phyloP scores from a whole-genome alignment of 352 stramenopile species.

The Globisporangium nodosum region DNA sequence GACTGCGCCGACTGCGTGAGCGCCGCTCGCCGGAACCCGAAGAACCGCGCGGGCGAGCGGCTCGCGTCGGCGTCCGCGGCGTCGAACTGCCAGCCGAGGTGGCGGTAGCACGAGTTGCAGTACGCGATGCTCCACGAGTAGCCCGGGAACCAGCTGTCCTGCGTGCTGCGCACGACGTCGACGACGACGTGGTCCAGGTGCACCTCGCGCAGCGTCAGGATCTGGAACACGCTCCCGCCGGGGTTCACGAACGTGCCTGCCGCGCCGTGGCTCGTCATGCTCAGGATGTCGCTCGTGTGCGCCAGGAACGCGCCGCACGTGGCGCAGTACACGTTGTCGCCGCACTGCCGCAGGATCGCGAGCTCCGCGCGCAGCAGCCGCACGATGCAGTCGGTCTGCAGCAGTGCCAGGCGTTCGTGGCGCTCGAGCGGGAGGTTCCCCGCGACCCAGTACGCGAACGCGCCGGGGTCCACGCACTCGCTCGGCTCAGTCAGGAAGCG shows the following conservation, averaged over 20 bases:
- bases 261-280: constrained; percentile 50
- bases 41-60: constrained; percentile 38
- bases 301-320: constrained; percentile 56
- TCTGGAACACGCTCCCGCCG: constrained; percentile 67
- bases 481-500: constrained; percentile 31
- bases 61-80: constrained; percentile 16
- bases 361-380: constrained; percentile 52
- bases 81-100: constrained; percentile 80
- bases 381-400: constrained; percentile 57
- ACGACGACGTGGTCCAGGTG: constrained; percentile 36
- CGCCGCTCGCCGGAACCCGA: constrained; percentile 60
- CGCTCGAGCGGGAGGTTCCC: constrained; percentile 62
- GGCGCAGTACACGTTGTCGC: constrained; percentile 64
- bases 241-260: constrained; percentile 82
- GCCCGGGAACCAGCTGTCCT: constrained; percentile 78
- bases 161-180: constrained; percentile 32
- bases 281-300: constrained; percentile 76
- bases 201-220: constrained; percentile 66
- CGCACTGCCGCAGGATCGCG: constrained; percentile 44
- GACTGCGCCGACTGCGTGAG: constrained; percentile 27
- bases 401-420: constrained; percentile 46
- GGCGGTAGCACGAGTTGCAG: constrained; percentile 55
- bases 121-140: constrained; percentile 81
- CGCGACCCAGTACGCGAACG: constrained; percentile 79
- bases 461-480: constrained; percentile 43